Percentiles rank a stretch among this genome's conserved stretches.
Evolutionary conservation across 495 filamentous ascomycete species (phyloP).

Genomic region (Oleoguttula mirabilis): DNA sequence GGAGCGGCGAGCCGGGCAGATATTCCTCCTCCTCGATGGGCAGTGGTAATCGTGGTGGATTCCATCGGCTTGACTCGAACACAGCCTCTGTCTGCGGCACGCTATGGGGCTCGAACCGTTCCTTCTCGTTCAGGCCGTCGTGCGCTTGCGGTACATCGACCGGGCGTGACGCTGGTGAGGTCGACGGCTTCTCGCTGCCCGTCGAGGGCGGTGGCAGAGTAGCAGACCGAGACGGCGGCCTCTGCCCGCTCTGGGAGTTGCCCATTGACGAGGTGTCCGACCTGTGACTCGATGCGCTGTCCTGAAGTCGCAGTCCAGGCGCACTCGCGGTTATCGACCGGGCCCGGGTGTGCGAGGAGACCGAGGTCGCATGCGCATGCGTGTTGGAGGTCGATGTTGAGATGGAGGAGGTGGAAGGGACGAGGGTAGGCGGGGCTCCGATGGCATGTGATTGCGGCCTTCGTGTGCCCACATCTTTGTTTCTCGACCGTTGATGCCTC

Average conservation of each 20-base stretch:
- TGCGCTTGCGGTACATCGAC: slow-evolving; percentile 12
- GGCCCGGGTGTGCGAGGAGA: slow-evolving; percentile 16
- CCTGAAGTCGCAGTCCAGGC: slow-evolving; percentile 15
- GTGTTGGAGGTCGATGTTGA: slow-evolving; percentile 19
- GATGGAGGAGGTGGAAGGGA: slow-evolving; percentile 26
- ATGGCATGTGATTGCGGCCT: slow-evolving; percentile 6
- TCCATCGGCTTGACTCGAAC: slow-evolving; percentile 36
- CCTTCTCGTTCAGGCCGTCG: slow-evolving; percentile 9
- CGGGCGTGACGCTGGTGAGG: slow-evolving; percentile 13
- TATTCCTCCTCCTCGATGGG: slow-evolving; percentile 82
- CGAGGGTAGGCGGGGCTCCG: slow-evolving; percentile 26
- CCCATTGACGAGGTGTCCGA: slow-evolving; percentile 14
- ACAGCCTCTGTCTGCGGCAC: slow-evolving; percentile 16
- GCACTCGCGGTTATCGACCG: slow-evolving; percentile 18
- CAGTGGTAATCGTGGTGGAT: slow-evolving; percentile 75
- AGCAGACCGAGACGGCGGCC: slow-evolving; percentile 6
- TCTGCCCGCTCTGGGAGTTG: slow-evolving; percentile 13
- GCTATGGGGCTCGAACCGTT: slow-evolving; percentile 1
- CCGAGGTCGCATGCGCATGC: slow-evolving; percentile 20
- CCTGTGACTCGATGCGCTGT: slow-evolving; percentile 7
- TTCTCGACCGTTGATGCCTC: no score
- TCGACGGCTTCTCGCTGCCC: not conserved
- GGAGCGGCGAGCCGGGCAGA: slow-evolving; percentile 75
- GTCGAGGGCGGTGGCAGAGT: slow-evolving; percentile 6
- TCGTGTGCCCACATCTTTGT: no score